These are phyloP conservation scores for Triticum monococcum DNA, from an alignment of 176 grass and related monocot species.

Conservation along the genomic window DNA sequence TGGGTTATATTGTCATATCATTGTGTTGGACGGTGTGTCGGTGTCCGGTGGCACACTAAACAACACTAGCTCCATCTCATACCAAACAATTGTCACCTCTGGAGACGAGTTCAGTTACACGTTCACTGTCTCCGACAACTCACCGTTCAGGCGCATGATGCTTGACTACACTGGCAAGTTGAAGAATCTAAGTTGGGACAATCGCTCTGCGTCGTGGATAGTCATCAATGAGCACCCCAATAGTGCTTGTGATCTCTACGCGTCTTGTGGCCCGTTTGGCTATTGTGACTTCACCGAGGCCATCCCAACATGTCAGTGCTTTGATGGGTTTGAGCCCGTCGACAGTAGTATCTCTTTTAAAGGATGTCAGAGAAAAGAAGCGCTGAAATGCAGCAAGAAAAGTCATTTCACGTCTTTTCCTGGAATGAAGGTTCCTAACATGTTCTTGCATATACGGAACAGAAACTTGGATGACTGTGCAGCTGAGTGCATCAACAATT, in stretches of 20 bases:
- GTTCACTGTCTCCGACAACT: neutral
- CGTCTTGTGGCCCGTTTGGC: too few relatives aligned
- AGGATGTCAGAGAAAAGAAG: neutral
- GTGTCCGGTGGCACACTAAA: neutral
- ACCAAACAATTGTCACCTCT: neutral
- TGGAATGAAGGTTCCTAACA: neutral
- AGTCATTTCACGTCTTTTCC: neutral
- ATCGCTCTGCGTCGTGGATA: neutral
- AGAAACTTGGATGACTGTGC: conserved; percentile 33
- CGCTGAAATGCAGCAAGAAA: neutral
- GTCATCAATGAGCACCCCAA: too few relatives aligned
- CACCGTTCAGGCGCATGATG: neutral
- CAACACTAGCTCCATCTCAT: neutral
- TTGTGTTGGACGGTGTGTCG: neutral
- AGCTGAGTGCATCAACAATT: conserved; percentile 1
- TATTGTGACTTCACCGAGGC: too few relatives aligned
- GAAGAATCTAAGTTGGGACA: neutral
- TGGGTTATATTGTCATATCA: neutral
- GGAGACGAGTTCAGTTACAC: neutral
- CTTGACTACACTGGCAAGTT: neutral
- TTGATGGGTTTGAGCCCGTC: neutral
- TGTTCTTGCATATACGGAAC: conserved; percentile 24
- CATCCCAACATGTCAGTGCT: too few relatives aligned
- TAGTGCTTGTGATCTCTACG: too few relatives aligned
- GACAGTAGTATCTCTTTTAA: neutral